Evolutionary conservation across 352 stramenopile species (phyloP).

Genomic region (Pythium sp.): DNA sequence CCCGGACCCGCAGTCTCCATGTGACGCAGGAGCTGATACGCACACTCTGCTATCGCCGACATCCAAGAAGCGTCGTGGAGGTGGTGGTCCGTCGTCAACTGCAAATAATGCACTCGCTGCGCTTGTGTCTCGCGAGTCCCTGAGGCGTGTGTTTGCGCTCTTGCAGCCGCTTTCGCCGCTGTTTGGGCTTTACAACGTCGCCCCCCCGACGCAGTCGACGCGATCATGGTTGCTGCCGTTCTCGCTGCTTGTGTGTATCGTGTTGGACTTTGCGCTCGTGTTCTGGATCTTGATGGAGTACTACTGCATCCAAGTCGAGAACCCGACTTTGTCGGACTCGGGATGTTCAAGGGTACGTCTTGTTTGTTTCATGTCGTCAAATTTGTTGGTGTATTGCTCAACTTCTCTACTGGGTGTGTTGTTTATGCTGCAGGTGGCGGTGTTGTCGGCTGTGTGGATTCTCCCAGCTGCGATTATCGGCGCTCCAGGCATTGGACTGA

Average conservation of each 20-base stretch:
- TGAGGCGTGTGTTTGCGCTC: slow-evolving; percentile 22
- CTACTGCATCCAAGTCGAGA: slow-evolving; percentile 84
- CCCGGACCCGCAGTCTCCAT: slow-evolving; percentile 9
- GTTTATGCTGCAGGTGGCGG: slow-evolving; percentile 33
- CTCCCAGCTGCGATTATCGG: slow-evolving; percentile 59
- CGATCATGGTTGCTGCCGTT: slow-evolving; percentile 41
- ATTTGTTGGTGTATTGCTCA: neutral
- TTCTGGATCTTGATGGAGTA: slow-evolving; percentile 85
- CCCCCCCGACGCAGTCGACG: slow-evolving; percentile 12
- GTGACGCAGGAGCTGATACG: neutral
- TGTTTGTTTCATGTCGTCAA: neutral
- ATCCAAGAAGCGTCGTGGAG: slow-evolving; percentile 15
- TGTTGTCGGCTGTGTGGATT: slow-evolving; percentile 59
- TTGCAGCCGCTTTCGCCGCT: slow-evolving; percentile 57
- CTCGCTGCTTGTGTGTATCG: slow-evolving; percentile 57
- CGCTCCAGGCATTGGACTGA: slow-evolving; percentile 59
- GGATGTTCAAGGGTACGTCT: slow-evolving; percentile 71
- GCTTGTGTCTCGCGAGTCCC: slow-evolving; percentile 16
- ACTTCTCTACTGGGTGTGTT: slow-evolving; percentile 15
- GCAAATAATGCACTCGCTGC: slow-evolving; percentile 16
- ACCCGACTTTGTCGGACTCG: slow-evolving; percentile 64
- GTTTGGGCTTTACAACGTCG: slow-evolving; percentile 55
- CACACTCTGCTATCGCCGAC: slow-evolving; percentile 23
- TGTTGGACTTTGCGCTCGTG: slow-evolving; percentile 55
- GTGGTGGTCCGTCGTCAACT: neutral